Evolutionary conservation across 2,329 filamentous ascomycete genomes (phyloP), one percentile per base, ranked within the genome.

Genomic region (Colletotrichum trifolii): DNA sequence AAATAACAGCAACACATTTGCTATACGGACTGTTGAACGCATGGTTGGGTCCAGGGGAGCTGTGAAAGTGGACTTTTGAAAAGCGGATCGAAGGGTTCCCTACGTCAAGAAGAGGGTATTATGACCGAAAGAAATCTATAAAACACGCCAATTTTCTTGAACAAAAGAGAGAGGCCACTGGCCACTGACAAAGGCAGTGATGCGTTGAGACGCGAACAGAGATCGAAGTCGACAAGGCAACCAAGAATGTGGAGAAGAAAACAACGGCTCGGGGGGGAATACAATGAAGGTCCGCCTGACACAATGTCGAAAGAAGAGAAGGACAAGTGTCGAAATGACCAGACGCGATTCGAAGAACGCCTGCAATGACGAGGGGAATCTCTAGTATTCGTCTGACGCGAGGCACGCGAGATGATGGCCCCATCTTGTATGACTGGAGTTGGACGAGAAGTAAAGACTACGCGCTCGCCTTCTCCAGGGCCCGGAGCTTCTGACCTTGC

Each of bases 381-480:
- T 59, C 52, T 47, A 43, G 61, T 50, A 58, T 61, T 58, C 45
- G 65, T 66, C 52, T 33, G 42, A 68, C 57, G 46, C 47, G 46
- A 58, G 43, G 12, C 49, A 60, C 42, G 36, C 38, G 47, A 38
- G 58, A 59, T 36, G 42, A 33, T 50, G 57, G 47, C 64, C 35
- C 57, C 53, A 50, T 67, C 57, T 66, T 67, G 66, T 62, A 67
- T 50, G 63, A 57, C 54, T 63, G 58, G 52, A 8, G 25, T 10
- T 50, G 36, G 47, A 53, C 42, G 15, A 45, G 6, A 35, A 39
- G n/a, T 9, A 35, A 17, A 49, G 38, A 25, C 12, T 45, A 15
- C 34, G 34, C 12, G 36, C 36, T 9, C 34, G 35, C 25, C 25
- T 25, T 25, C 8, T 12, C 55, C 50, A 9, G 45, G 61, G 52